phyloP scores from a whole-genome alignment of 805 yeast genomes.

The Tetrapisispora nanseiensis region DNA sequence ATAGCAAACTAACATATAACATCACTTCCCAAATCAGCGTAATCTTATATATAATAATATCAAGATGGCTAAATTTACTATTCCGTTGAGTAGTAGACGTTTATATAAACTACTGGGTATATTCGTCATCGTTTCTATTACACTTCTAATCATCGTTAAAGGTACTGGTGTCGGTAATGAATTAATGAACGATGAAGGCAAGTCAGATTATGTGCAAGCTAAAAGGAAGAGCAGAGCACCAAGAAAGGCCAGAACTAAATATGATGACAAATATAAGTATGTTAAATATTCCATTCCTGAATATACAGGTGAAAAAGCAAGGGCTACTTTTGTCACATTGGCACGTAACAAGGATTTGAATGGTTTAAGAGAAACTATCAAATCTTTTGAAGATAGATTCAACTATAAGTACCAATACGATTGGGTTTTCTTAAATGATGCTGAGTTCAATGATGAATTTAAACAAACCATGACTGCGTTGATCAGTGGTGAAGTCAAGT shows the following conservation, averaged over 20 bases:
- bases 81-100: conserved; percentile 3
- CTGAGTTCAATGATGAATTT: conserved; percentile 74
- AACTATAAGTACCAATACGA: conserved; percentile 78
- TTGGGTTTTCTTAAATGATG: conserved; percentile 92
- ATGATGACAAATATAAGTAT: conserved; percentile 4
- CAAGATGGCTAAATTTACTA: conserved; percentile 1
- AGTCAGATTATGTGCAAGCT: not conserved
- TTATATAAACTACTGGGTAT: conserved; percentile 2
- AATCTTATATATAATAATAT: not conserved
- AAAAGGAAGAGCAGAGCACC: not conserved
- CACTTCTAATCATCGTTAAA: not conserved
- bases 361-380: conserved; percentile 51
- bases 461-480: conserved; percentile 56
- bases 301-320: conserved; percentile 35
- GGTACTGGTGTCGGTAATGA: not conserved
- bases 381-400: conserved; percentile 82
- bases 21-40: too few species aligned
- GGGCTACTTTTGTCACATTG: conserved; percentile 77
- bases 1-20: too few species aligned
- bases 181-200: not conserved
- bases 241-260: conserved; percentile 1
- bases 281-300: conserved; percentile 4
- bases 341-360: conserved; percentile 67
- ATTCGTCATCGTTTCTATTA: not conserved
- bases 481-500: conserved; percentile 68